Evolutionary conservation across 1,284 basidiomycete species (phyloP), one percentile per base, ranked within the genome.

Genomic region (Inonotus obliquus): DNA sequence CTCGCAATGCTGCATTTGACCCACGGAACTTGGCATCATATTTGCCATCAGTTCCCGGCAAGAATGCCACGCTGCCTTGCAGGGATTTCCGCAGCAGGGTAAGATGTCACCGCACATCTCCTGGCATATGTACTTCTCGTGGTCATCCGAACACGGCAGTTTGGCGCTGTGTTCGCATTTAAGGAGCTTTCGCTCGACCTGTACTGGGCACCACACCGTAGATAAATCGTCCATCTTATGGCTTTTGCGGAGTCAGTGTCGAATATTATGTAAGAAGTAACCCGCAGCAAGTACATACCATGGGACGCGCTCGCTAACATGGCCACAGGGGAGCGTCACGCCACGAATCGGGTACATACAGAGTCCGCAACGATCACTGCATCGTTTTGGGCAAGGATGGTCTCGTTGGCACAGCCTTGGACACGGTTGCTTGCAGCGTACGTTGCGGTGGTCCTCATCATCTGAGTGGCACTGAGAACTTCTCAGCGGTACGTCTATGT

Each of bases 261-360:
- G n/a, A 14, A 10, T 13, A 23, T n/a, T 3, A 59, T 39, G 38
- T 39, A 39, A 39, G n/a, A 11, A 39, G 2, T 19, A 5, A 48
- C 47, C 10, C 7, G 25, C 37, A 13, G 11, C 9, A 38, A 21
- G 51, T 27, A 21, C 29, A 60, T 69, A 87, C 88, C 88, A 91
- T 37, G 75, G 71, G 19, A 88, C 75, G 0, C 70, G 70, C 10
- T 67, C 14, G n/a, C 73, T 75, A 19, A 67, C 59, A 69, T 91
- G 89, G 0, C 85, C 85, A 65, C 89, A 91, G 0, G 86, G 83
- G n/a, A 91, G 74, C 27, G 65, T 35, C 4, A 89, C 77, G 4
- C 79, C 70, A 4, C 72, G 66, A 2, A 84, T 64, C 2, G 74
- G 75, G 64, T 86, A 81, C 13, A 47, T 51, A 69, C 89, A 91